Percentiles rank a stretch among this genome's conserved stretches.
These are phyloP conservation scores for Glarea lozoyensis DNA, from an alignment of 495 filamentous ascomycete species.

Conservation along the genomic window DNA sequence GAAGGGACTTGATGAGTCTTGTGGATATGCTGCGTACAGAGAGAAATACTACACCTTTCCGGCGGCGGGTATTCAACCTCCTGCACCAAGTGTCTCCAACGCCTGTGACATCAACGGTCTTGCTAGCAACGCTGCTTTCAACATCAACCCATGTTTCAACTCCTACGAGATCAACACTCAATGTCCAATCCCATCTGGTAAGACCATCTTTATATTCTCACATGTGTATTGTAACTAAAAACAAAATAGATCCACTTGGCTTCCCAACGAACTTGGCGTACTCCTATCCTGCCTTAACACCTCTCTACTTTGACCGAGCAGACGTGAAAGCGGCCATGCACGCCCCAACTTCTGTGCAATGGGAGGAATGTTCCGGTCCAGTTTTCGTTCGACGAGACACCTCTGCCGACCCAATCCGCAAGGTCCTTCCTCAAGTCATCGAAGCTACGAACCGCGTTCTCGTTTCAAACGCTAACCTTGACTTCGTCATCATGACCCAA, in stretches of 20 bases:
- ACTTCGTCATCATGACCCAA: constrained; percentile 52
- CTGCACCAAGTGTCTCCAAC: constrained; percentile 17
- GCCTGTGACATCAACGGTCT: constrained; percentile 44
- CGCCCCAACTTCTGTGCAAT: constrained; percentile 34
- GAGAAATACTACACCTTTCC: constrained; percentile 50
- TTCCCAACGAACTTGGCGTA: constrained; percentile 24
- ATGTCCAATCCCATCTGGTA: constrained; percentile 28
- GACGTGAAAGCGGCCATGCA: constrained; percentile 53
- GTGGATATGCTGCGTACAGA: constrained; percentile 47
- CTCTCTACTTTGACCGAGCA: constrained; percentile 46
- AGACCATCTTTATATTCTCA: background rate
- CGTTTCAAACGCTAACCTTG: constrained; percentile 49
- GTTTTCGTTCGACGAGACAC: constrained; percentile 36
- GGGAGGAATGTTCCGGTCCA: constrained; percentile 32
- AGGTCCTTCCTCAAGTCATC: constrained; percentile 52
- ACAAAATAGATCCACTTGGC: constrained; percentile 1
- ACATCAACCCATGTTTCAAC: constrained; percentile 53
- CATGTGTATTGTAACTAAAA: background rate
- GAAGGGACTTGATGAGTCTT: constrained; percentile 37
- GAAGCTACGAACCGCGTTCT: constrained; percentile 52
- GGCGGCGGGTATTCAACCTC: constrained; percentile 31
- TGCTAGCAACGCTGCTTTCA: constrained; percentile 34
- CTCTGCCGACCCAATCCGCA: constrained; percentile 18
- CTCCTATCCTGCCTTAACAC: constrained; percentile 30
- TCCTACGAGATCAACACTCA: constrained; percentile 45